Conservation (phyloP, 345 rosid species). For the Salix dunnii region DNA sequence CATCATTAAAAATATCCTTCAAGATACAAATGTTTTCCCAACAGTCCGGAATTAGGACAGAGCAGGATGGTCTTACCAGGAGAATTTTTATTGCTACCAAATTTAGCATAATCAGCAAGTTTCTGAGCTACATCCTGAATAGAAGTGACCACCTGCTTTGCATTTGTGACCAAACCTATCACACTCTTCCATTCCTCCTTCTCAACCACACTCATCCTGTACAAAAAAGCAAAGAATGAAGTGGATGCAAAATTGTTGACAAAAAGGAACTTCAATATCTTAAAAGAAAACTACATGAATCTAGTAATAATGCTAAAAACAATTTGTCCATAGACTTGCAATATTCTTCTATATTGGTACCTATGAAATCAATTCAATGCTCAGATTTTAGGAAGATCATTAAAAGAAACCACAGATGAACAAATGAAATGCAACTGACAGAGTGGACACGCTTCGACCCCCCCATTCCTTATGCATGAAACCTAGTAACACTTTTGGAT, state of each 20-base stretch:
- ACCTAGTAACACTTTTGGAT: neutral
- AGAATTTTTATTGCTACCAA: constrained; percentile 42
- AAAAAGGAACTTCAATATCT: neutral
- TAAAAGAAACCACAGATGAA: neutral
- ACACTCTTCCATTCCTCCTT: constrained; percentile 81
- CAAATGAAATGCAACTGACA: neutral
- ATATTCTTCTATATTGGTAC: neutral
- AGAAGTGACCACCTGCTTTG: constrained; percentile 74
- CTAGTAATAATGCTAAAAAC: neutral
- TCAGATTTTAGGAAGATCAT: neutral
- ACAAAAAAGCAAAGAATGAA: neutral
- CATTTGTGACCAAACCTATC: constrained; percentile 67
- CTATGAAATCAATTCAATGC: neutral
- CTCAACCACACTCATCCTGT: constrained; percentile 79
- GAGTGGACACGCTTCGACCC: neutral
- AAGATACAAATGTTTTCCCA: constrained; percentile 7
- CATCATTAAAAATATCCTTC: neutral
- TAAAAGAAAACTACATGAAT: neutral
- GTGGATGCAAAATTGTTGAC: neutral
- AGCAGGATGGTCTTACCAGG: constrained; percentile 38
- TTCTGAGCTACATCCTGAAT: constrained; percentile 85
- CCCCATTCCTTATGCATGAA: neutral
- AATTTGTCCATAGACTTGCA: neutral
- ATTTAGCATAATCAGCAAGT: constrained; percentile 74
- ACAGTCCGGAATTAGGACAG: neutral